phyloP scores from a whole-genome alignment of 1,284 basidiomycete genomes.

The Pascua sp. region DNA sequence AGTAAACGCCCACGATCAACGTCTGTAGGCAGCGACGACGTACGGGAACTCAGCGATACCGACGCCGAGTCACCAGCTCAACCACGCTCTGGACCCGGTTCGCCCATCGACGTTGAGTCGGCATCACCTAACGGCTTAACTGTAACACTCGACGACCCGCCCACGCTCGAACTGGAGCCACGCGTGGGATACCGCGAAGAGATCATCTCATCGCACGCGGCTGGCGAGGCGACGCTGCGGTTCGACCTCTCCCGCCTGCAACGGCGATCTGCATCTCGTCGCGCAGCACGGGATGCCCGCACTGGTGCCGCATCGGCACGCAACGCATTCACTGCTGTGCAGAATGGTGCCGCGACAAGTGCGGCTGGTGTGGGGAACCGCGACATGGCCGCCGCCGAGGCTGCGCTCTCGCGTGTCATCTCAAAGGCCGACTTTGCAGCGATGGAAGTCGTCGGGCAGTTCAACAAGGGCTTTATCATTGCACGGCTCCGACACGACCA shows the following conservation, averaged over 20 bases:
- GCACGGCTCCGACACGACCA: conserved; percentile 57
- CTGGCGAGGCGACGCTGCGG: conserved; percentile 35
- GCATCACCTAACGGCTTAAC: neutral
- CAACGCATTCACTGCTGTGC: conserved; percentile 22
- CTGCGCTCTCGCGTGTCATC: conserved; percentile 78
- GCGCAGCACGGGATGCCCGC: neutral
- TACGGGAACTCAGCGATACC: too few species aligned
- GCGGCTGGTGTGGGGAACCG: conserved; percentile 61
- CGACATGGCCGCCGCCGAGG: conserved; percentile 62
- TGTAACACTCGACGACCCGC: neutral
- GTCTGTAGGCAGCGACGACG: too few species aligned
- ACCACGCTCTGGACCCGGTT: too few species aligned
- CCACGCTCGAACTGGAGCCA: neutral
- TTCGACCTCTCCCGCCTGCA: conserved; percentile 37
- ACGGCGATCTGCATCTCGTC: conserved; percentile 20
- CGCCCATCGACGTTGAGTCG: too few species aligned
- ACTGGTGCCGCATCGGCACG: conserved; percentile 12
- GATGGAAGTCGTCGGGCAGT: conserved; percentile 91
- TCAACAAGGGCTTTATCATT: conserved; percentile 95
- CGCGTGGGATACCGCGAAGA: conserved; percentile 34
- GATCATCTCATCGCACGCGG: conserved; percentile 26
- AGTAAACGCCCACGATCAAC: too few species aligned
- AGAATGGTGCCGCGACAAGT: conserved; percentile 20
- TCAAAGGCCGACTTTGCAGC: conserved; percentile 76
- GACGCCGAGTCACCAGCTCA: too few species aligned